Percentiles rank a stretch among this genome's conserved stretches.
phyloP scores from a whole-genome alignment of 768 basidiomycete genomes.

The Boletus speciosus region DNA sequence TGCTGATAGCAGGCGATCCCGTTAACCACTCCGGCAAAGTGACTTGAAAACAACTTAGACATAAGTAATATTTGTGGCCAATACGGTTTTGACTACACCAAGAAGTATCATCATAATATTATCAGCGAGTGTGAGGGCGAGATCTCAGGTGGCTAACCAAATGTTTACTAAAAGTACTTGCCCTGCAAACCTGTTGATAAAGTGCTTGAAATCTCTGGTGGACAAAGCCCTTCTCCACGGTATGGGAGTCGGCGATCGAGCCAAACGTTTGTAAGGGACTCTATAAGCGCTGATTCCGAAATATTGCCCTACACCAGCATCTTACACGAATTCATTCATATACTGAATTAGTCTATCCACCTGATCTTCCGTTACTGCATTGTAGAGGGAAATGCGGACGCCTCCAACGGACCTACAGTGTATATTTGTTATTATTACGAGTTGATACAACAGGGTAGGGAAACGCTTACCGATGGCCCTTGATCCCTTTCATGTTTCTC shows the following conservation, averaged over 20 bases:
- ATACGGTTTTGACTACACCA: background rate
- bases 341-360: conserved; percentile 59
- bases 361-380: conserved; percentile 77
- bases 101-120: background rate
- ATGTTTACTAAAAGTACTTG: no score
- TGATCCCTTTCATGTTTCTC: conserved; percentile 78
- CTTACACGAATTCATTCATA: conserved; percentile 50
- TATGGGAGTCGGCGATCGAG: no score
- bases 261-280: background rate
- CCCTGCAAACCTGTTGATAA: no score
- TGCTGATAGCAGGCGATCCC: conserved; percentile 68
- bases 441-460: conserved; percentile 1
- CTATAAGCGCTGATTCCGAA: conserved; percentile 2
- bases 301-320: background rate
- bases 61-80: background rate
- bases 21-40: conserved; percentile 97
- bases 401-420: conserved; percentile 56
- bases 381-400: conserved; percentile 84
- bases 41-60: conserved; percentile 34
- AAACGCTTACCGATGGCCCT: conserved; percentile 81
- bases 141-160: no score
- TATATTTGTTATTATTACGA: background rate
- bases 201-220: no score
- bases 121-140: no score
- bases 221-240: no score